phyloP scores from a whole-genome alignment of 192 early-diverging fungal species.

The Oehlia diaphana region DNA sequence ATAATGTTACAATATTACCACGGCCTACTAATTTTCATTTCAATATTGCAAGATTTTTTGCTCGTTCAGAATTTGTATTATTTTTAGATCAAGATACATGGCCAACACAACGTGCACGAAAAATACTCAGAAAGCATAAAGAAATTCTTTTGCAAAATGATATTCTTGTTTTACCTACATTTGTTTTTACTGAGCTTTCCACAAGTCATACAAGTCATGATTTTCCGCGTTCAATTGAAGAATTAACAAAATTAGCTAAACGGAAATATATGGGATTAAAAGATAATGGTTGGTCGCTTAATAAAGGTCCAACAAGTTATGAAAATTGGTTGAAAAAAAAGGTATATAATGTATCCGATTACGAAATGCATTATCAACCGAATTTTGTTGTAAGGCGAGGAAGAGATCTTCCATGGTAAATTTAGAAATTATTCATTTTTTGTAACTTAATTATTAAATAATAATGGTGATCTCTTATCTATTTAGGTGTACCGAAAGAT shows the following conservation, averaged over 20 bases:
- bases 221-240: not conserved
- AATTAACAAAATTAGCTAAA: not conserved
- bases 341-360: conserved; percentile 46
- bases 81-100: conserved; percentile 43
- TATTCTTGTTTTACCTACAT: conserved; percentile 54
- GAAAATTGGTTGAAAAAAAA: conserved; percentile 44
- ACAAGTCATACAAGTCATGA: not conserved
- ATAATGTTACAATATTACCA: conserved; percentile 28
- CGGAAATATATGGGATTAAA: conserved; percentile 4
- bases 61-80: conserved; percentile 49
- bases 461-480: not conserved
- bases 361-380: conserved; percentile 56
- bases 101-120: conserved; percentile 44
- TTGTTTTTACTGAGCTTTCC: conserved; percentile 37
- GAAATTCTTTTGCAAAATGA: conserved; percentile 38
- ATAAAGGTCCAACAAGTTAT: conserved; percentile 50
- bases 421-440: not conserved
- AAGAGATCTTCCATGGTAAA: conserved; percentile 41
- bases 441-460: not conserved
- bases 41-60: conserved; percentile 56
- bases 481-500: conserved; percentile 54
- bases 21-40: conserved; percentile 52
- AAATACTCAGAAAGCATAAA: conserved; percentile 23
- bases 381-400: conserved; percentile 50
- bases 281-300: conserved; percentile 55